Evolutionary conservation across 1,139 yeast species (phyloP), one percentile per base, ranked within the genome.

Genomic region (Yamadazyma epiphylla): DNA sequence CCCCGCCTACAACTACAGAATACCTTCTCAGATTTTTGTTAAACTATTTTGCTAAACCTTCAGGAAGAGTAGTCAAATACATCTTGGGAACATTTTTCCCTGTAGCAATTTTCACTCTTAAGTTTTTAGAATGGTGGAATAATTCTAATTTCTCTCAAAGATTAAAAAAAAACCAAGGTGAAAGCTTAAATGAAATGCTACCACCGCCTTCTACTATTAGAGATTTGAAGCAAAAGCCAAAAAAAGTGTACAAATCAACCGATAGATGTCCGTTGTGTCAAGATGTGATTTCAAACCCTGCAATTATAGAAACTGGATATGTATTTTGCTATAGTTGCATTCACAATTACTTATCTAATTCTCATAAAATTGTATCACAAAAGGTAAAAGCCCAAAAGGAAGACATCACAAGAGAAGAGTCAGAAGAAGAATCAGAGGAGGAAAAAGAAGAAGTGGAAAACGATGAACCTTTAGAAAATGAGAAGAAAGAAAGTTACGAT

Each of bases 121-220:
- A 88, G 56, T 87, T 91, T 45, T 69, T 88, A 31, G 97, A 91
- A 54, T 89, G 97, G 97, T 89, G 96, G 95, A 80, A 81, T 39
- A 75, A 85, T 26, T 79, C 89, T 12, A 87, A 84, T 40, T 74
- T 87, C 46, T 80, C 87, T 1, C 61, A 71, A 5, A 78, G 79
- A 44, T 56, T 86, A 27, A 62, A 77, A 8, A 74, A 74, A 42
- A 72, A 68, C 29, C 71, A 69, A 33, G 64, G 79, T 5, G 69
- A 70, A 33, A 55, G 55, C 7, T 52, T 76, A 23, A 77, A 74
- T 35, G 63, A 63, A 26, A 65, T 70, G 15, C 59, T 79, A 20
- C 85, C 86, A 5, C 72, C 80, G 3, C 80, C 79, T 11, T 58
- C 68, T 1, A 39, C 56, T 2, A 43, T 65, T 29, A 37, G 47